Evolutionary conservation across 352 stramenopile species (phyloP), one percentile per base, ranked within the genome.

Genomic region (Pythium aphanidermatum): DNA sequence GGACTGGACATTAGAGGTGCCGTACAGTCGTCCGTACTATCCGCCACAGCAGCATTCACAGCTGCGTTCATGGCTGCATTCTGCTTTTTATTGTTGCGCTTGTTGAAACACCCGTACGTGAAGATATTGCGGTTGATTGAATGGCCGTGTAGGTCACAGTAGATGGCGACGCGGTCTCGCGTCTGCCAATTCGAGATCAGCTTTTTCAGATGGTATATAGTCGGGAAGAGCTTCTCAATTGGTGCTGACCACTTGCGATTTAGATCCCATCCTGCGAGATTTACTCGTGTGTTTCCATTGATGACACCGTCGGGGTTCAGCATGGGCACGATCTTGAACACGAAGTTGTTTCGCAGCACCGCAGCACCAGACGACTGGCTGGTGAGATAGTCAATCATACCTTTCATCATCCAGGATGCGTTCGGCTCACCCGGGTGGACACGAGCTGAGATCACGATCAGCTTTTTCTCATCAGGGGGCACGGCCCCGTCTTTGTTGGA

Each of bases 291-390:
- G 51, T 97, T 97, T 47, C 89, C 89, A 35, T 95, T 87, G 30
- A 96, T 83, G 30, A 97, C 89, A 17, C 89, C 89, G 51, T 97
- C 89, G 0, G 84, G 83, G 35, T 97, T 97, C 29, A 97, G 77
- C 89, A 97, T 97, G 5, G 89, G 89, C 6, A 95, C 79, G 16
- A 97, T 36, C 55, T 96, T 94, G 54, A 96, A 95, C 13, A 96
- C 55, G 21, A 95, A 95, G 40, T 87, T 51, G 24, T 69, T 63
- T 3, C 87, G 77, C 8, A 96, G 60, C 10, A 91, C 49, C 2
- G 55, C 52, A 0, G 89, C 86, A 2, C 68, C 82, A 5, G 53
- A 70, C 8, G 67, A 75, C 1, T 65, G n/a, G 1, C 80, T 68
- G 4, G 81, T 92, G 23, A 97, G 64, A 55, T 92, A 96, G 34